Base-by-base conservation (phyloP, 441 rosid genomes). In the Viola pubescens region DNA sequence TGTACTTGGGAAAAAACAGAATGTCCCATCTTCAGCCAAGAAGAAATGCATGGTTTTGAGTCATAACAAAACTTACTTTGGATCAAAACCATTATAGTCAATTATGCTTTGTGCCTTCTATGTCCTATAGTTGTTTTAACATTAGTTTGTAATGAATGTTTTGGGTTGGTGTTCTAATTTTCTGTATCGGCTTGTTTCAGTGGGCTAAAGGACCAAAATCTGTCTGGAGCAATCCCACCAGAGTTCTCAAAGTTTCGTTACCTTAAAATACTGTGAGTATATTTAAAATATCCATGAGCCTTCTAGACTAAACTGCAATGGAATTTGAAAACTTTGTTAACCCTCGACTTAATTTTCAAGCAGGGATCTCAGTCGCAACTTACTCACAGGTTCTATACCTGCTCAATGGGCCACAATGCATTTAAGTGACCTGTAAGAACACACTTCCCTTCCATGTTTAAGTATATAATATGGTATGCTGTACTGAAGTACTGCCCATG, bases 331-430 rank as follows among this genome's bases (percentile, higher is more conserved):
- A 12, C 2, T 4, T 37, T 52, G 16, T 47, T 39, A 14, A 60
- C 43, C 50, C 46, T 63, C 16, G 9, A 37, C 47, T 62, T 3
- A 19, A 46, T 39, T 63, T 55, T 46, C 39, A 44, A 11, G 45
- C 80, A 91, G 98, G 70, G 98, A 91, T 69, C 88, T 91, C 54
- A 89, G 91, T 70, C 89, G 87, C 37, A 91, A 91, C 66, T 69
- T 48, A 60, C 80, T 91, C 51, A 82, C 76, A 3, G 96, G 96
- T 76, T 52, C 91, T 12, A 63, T 91, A 66, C 95, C 95, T 73
- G 67, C 74, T 37, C 79, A 85, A 81, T 91, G 95, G 98, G 75
- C 81, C 58, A 62, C 85, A 37, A 67, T 91, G 96, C 80, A 66
- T 51, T 77, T 91, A 70, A 77, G 65, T 52, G 73, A 75, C 16